Conservation (phyloP, 352 stramenopile genomes). For the Pythium scleroteichum region DNA sequence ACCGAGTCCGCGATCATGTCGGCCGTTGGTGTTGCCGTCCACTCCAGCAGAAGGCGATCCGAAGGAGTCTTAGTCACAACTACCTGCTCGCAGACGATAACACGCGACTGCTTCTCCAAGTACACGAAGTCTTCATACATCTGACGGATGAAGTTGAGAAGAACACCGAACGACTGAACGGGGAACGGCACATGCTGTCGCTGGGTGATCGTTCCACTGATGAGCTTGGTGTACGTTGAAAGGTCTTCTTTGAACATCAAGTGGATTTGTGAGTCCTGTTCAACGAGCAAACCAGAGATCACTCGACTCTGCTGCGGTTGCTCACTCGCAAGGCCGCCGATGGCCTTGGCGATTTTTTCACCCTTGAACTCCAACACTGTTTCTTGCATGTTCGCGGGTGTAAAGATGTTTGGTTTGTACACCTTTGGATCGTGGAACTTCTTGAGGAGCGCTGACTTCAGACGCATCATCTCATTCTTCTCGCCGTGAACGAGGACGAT, state of each 20-base stretch:
- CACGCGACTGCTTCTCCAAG: conserved; percentile 51
- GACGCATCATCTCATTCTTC: conserved; percentile 97
- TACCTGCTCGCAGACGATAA: conserved; percentile 75
- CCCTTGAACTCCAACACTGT: conserved; percentile 88
- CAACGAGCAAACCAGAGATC: conserved; percentile 81
- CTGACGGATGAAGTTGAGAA: conserved; percentile 77
- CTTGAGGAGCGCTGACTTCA: conserved; percentile 92
- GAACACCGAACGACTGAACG: conserved; percentile 75
- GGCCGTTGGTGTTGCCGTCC: conserved; percentile 90
- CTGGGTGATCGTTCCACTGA: conserved; percentile 80
- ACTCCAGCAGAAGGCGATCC: conserved; percentile 67
- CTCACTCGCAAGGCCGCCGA: conserved; percentile 65
- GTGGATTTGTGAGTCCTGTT: conserved; percentile 85
- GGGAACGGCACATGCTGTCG: conserved; percentile 86
- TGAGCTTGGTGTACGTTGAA: conserved; percentile 84
- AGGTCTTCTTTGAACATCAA: conserved; percentile 86
- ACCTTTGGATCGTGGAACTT: conserved; percentile 89
- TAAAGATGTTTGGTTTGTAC: conserved; percentile 82
- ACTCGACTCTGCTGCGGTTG: conserved; percentile 79
- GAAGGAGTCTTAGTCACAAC: conserved; percentile 50
- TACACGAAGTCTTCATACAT: conserved; percentile 82
- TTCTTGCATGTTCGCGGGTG: conserved; percentile 86
- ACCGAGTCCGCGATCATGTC: conserved; percentile 97
- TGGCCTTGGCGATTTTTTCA: conserved; percentile 88
- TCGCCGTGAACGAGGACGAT: conserved; percentile 97